These are phyloP conservation scores for Isatis lusitanica DNA, from an alignment of 441 rosid species.

Conservation along the genomic window DNA sequence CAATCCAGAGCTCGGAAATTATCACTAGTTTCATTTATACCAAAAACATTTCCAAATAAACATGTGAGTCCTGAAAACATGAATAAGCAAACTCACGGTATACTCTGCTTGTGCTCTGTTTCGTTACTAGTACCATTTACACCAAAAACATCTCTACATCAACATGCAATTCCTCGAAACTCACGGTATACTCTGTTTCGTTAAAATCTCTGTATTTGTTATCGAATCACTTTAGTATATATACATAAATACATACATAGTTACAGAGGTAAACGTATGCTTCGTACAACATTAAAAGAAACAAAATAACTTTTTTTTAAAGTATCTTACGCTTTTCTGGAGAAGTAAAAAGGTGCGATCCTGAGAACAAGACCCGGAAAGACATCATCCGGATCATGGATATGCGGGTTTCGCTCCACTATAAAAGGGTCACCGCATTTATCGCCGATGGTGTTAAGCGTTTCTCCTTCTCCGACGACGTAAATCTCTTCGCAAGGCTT, in stretches of 20 bases:
- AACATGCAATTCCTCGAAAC: neutral
- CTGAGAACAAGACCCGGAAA: conserved; percentile 89
- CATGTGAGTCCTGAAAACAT: neutral
- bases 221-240: neutral
- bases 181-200: conserved; percentile 10
- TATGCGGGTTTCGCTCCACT: conserved; percentile 92
- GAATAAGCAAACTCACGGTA: neutral
- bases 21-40: neutral
- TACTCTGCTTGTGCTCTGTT: conserved; percentile 32
- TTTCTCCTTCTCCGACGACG: conserved; percentile 90
- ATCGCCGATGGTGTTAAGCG: conserved; percentile 81
- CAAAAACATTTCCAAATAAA: neutral
- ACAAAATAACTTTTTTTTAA: neutral
- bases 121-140: neutral
- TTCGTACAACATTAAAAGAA: conserved; percentile 3
- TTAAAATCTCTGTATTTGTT: conserved; percentile 14
- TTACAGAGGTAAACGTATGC: neutral
- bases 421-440: conserved; percentile 91
- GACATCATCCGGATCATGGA: conserved; percentile 95
- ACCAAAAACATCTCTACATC: neutral
- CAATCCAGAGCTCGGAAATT: neutral
- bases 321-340: conserved; percentile 28
- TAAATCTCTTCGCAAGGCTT: conserved; percentile 89
- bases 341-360: conserved; percentile 51
- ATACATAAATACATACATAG: conserved; percentile 11